These are phyloP conservation scores for Coniochaeta prunicola DNA, from an alignment of 2,329 filamentous ascomycete genomes.

Conservation along the genomic window DNA sequence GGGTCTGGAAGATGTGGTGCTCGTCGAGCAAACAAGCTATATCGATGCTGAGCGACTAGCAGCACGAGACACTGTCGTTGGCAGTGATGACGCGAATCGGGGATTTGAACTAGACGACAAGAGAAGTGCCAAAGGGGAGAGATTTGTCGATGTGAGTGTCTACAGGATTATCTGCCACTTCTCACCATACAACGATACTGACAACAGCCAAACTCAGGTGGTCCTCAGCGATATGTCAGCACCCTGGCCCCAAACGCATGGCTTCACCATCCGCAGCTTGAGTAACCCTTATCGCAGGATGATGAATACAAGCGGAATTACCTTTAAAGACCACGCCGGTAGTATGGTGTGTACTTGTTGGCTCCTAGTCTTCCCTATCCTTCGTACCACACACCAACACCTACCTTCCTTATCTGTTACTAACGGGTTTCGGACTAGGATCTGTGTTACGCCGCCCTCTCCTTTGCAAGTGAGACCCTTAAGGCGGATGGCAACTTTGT, in stretches of 20 bases:
- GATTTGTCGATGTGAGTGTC: slow-evolving; percentile 62
- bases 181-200: not conserved
- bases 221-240: slow-evolving; percentile 98
- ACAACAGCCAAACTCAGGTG: slow-evolving; percentile 38
- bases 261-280: slow-evolving; percentile 79
- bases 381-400: not conserved
- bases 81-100: slow-evolving; percentile 18
- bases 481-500: slow-evolving; percentile 81
- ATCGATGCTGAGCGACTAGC: slow-evolving; percentile 54
- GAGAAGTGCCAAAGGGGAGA: slow-evolving; percentile 24
- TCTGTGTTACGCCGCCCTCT: slow-evolving; percentile 77
- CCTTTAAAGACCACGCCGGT: slow-evolving; percentile 79
- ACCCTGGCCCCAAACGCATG: slow-evolving; percentile 79
- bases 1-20: slow-evolving; percentile 9
- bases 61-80: slow-evolving; percentile 13
- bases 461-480: slow-evolving; percentile 80
- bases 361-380: not conserved
- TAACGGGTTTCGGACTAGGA: slow-evolving; percentile 54
- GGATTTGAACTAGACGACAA: slow-evolving; percentile 22
- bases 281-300: slow-evolving; percentile 96
- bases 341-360: slow-evolving; percentile 68
- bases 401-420: not conserved
- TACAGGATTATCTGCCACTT: not conserved
- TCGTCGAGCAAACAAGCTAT: slow-evolving; percentile 47
- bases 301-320: slow-evolving; percentile 95